A percentile compares a stretch with the other conserved stretches of the same genome.
Evolutionary conservation across 2,329 filamentous ascomycete genomes (phyloP).

Genomic region (Mycosphaerella arachidis): DNA sequence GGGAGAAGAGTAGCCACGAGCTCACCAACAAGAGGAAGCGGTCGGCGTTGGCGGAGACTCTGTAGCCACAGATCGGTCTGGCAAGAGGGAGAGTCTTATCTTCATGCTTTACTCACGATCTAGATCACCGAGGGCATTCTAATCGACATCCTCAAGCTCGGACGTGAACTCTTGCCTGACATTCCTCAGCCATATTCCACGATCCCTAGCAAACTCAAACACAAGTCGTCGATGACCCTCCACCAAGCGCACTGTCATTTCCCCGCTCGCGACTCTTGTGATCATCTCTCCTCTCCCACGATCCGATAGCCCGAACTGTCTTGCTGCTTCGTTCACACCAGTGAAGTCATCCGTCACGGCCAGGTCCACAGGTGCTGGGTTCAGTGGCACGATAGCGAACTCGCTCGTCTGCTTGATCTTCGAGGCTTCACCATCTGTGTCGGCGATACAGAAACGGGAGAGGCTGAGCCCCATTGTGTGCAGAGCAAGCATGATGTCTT

Average conservation of each 20-base stretch:
- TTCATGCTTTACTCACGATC: background rate
- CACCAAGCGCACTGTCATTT: constrained; percentile 6
- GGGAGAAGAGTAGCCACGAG: background rate
- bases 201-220: constrained; percentile 7
- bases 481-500: constrained; percentile 19
- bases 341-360: constrained; percentile 1
- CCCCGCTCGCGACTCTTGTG: constrained; percentile 2
- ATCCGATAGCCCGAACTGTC: constrained; percentile 7
- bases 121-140: background rate
- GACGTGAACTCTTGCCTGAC: constrained; percentile 3
- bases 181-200: constrained; percentile 3
- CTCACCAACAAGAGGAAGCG: background rate
- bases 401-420: constrained; percentile 10
- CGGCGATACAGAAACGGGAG: constrained; percentile 10
- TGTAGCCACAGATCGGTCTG: background rate
- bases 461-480: constrained; percentile 16
- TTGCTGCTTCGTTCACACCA: constrained; percentile 1
- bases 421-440: background rate
- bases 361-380: background rate
- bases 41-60: background rate
- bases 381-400: constrained; percentile 12
- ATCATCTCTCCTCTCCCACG: constrained; percentile 1
- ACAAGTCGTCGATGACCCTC: constrained; percentile 7
- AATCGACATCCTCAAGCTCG: constrained; percentile 7
- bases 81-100: background rate